A percentile compares a stretch with the other conserved stretches of the same genome.
These are phyloP conservation scores for Aspergillus sp. DNA, from an alignment of 2,329 filamentous ascomycete species.

Conservation along the genomic window DNA sequence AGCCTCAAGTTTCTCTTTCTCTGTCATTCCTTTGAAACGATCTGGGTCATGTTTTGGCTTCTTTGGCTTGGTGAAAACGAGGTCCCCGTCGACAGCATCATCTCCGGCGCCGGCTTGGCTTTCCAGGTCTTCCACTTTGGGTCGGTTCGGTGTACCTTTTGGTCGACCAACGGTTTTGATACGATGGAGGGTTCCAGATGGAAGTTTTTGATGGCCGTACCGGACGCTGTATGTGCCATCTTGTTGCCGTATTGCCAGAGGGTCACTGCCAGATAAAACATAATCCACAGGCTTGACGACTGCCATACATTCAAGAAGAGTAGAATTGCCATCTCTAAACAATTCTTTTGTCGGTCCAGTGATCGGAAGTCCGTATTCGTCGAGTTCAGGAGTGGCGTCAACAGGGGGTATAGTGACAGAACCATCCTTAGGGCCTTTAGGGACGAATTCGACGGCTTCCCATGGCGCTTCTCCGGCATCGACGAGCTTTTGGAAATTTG, in stretches of 20 bases:
- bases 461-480: conserved; percentile 46
- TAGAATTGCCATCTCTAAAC: conserved; percentile 37
- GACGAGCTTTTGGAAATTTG: conserved; percentile 51
- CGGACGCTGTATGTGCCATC: conserved; percentile 21
- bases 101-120: conserved; percentile 6
- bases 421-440: conserved; percentile 26
- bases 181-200: background rate
- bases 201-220: conserved; percentile 7
- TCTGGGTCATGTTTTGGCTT: conserved; percentile 13
- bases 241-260: conserved; percentile 19
- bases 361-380: conserved; percentile 46
- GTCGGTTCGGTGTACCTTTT: conserved; percentile 9
- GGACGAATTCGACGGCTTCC: conserved; percentile 46
- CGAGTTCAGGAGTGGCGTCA: conserved; percentile 31
- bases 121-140: conserved; percentile 9
- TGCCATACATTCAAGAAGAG: conserved; percentile 37
- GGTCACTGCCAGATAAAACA: conserved; percentile 29
- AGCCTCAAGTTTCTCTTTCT: conserved; percentile 34
- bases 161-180: conserved; percentile 7
- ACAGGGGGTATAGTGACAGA: conserved; percentile 23
- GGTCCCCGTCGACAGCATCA: conserved; percentile 3
- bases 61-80: conserved; percentile 2
- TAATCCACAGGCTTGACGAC: conserved; percentile 29
- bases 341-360: conserved; percentile 28
- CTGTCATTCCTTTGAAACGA: conserved; percentile 25